Evolutionary conservation across 78 protist species (phyloP), one percentile per base, ranked within the genome.

Genomic region (Capsaspora owczarzaki): DNA sequence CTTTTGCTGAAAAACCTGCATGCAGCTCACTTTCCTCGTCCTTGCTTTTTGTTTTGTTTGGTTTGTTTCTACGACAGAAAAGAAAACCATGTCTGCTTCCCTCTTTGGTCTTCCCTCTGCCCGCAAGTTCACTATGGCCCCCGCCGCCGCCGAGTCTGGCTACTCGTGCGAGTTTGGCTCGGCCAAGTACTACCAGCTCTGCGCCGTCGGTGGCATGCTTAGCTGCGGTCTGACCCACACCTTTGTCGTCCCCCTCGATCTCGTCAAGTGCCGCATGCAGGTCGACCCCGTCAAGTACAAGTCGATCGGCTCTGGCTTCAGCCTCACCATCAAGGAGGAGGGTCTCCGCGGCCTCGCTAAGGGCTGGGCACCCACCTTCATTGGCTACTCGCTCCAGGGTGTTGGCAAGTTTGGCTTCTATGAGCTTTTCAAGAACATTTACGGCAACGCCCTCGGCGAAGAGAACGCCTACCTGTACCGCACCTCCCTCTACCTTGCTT

Each of bases 201-300:
- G 87, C 77, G 31, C 43, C 41, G 16, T 83, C 20, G 93, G 93
- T 38, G 96, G 96, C 29, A 77, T 89, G 31, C 72, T 90, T 35
- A 71, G 89, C 20, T 90, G 94, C 79, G 89, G 91, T 37, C 81
- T 89, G 61, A 93, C 94, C 37, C 96, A 93, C 88, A 53, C 79
- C 16, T 81, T 88, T 14, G 82, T 93, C 75, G 84, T 89, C 46
- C 96, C 96, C 41, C 77, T 93, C 76, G 96, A 93, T 66, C 87
- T 93, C 1, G 84, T 80, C 81, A 93, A 92, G 89, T 82, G 86
- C 82, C 40, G 53, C 86, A 81, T 81, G 85, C 81, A 75, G 76
- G 81, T 61, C 35, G 27, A 5, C 84, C 94, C 91, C 33, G 44
- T 41, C 53, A 85, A 85, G 78, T 90, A 87, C 89, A 16, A 16